Evolutionary conservation across 495 filamentous ascomycete species (phyloP).

Genomic region (Penicillium egyptiacum): DNA sequence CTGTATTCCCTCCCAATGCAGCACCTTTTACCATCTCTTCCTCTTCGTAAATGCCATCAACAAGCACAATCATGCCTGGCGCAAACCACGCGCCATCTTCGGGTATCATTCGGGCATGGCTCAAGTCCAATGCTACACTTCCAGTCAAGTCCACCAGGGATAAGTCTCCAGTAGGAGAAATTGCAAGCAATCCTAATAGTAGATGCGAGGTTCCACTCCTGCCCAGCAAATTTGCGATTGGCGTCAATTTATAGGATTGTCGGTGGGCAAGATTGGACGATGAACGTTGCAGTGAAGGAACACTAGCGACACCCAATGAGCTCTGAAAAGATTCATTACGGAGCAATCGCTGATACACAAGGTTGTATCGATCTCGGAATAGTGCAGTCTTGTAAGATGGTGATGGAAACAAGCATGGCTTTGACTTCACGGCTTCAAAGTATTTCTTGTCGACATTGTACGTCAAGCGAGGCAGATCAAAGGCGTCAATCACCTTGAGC

Average conservation of each 20-base stretch:
- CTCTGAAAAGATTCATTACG: slow-evolving; percentile 92
- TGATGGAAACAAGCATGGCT: slow-evolving; percentile 74
- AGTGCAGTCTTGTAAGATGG: slow-evolving; percentile 78
- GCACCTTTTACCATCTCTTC: slow-evolving; percentile 68
- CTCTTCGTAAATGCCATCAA: slow-evolving; percentile 94
- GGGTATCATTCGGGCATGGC: slow-evolving; percentile 76
- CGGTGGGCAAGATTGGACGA: slow-evolving; percentile 52
- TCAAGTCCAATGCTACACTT: slow-evolving; percentile 78
- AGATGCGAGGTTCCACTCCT: slow-evolving; percentile 83
- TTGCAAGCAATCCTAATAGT: slow-evolving; percentile 77
- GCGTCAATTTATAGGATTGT: slow-evolving; percentile 83
- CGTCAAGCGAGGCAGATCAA: slow-evolving; percentile 79
- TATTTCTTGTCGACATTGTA: slow-evolving; percentile 90
- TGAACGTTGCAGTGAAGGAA: slow-evolving; percentile 51
- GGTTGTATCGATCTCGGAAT: slow-evolving; percentile 85
- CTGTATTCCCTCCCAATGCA: slow-evolving; percentile 69
- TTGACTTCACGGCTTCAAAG: slow-evolving; percentile 71
- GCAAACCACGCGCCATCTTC: slow-evolving; percentile 86
- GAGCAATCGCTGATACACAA: slow-evolving; percentile 86
- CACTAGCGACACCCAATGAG: slow-evolving; percentile 54
- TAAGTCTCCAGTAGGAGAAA: slow-evolving; percentile 78
- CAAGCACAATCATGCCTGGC: slow-evolving; percentile 90
- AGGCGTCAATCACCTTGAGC: slow-evolving; percentile 75
- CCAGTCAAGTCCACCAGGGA: slow-evolving; percentile 84
- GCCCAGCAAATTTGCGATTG: slow-evolving; percentile 89